Evolutionary conservation across 768 basidiomycete species (phyloP).

Genomic region (Mycena filopes): DNA sequence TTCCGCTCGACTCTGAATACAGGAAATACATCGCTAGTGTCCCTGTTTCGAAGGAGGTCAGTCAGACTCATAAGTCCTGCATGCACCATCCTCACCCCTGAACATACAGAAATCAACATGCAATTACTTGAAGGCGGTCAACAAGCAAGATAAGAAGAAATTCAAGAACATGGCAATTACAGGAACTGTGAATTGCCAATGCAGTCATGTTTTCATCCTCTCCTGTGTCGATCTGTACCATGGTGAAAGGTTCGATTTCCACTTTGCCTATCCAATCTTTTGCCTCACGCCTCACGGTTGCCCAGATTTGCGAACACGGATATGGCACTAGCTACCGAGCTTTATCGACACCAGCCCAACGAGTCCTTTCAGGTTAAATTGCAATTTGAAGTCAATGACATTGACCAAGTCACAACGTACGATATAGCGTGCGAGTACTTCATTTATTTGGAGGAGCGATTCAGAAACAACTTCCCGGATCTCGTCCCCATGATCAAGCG

Average conservation of each 20-base stretch:
- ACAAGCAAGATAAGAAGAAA: conserved; percentile 38
- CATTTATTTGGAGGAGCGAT: too few species aligned
- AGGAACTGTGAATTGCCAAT: conserved; percentile 34
- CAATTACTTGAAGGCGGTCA: conserved; percentile 35
- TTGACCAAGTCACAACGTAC: too few species aligned
- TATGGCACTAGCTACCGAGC: conserved; percentile 20
- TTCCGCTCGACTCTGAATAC: background rate
- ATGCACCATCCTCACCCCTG: too few species aligned
- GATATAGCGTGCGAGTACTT: too few species aligned
- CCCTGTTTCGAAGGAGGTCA: background rate
- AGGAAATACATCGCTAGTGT: background rate
- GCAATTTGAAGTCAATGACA: too few species aligned
- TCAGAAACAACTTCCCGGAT: conserved; percentile 21
- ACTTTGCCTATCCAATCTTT: background rate
- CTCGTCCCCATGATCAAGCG: conserved; percentile 1
- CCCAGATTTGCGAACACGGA: conserved; percentile 23
- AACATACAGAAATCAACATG: conserved; percentile 42
- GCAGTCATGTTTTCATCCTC: conserved; percentile 33
- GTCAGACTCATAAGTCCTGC: too few species aligned
- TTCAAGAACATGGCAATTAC: conserved; percentile 37
- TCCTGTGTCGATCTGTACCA: conserved; percentile 32
- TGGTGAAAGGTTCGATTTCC: conserved; percentile 31
- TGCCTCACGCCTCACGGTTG: too few species aligned
- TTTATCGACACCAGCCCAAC: conserved; percentile 2
- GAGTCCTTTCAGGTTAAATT: background rate